Conservation (phyloP, 164 flowering plant genomes). For the Pachysandra terminalis region DNA sequence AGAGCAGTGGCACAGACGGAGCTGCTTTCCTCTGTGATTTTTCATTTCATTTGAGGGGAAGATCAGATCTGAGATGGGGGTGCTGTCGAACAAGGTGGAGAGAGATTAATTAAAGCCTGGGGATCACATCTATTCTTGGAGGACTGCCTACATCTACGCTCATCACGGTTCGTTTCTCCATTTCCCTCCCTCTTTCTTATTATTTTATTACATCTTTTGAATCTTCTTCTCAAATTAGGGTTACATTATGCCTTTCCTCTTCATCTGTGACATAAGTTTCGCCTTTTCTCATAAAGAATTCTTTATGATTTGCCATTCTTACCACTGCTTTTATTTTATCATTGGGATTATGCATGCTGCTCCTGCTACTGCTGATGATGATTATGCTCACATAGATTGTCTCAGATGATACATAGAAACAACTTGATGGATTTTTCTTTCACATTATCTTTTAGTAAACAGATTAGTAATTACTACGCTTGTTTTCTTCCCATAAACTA, state of each 20-base stretch:
- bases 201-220: neutral
- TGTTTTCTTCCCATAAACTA: too few relatives aligned
- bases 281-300: too few relatives aligned
- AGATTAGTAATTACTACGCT: too few relatives aligned
- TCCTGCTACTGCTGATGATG: neutral
- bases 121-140: conserved; percentile 71
- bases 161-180: conserved; percentile 43
- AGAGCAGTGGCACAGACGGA: too few relatives aligned
- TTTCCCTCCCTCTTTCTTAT: conserved; percentile 1
- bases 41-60: neutral
- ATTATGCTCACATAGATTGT: too few relatives aligned
- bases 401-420: too few relatives aligned
- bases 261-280: too few relatives aligned
- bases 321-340: neutral
- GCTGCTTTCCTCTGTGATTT: too few relatives aligned
- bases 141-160: conserved; percentile 50
- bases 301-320: neutral
- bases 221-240: neutral
- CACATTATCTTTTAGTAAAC: too few relatives aligned
- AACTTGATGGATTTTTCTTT: too few relatives aligned
- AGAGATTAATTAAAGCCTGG: conserved; percentile 46
- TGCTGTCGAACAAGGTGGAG: conserved; percentile 44
- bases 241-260: neutral
- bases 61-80: conserved; percentile 51
- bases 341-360: too few relatives aligned